Evolutionary conservation across 1,139 yeast species (phyloP), one percentile per base, ranked within the genome.

Genomic region (Geotrichum carabidarum): DNA sequence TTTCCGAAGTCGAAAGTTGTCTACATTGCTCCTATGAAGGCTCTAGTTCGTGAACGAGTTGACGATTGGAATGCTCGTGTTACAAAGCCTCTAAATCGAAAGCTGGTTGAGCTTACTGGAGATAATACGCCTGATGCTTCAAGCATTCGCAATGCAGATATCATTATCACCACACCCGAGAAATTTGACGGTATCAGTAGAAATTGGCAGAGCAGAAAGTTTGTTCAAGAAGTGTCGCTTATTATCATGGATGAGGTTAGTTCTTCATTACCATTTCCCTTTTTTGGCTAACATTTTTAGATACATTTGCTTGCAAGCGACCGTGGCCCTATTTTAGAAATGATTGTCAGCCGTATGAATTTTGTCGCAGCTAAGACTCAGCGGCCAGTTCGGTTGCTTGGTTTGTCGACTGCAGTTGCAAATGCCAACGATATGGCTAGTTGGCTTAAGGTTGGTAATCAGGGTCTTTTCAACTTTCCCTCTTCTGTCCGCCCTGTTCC

Each of bases 1-100:
- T 82, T 78, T 57, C 96, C 96, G 0, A 84, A 83, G 0, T 84
- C 93, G 0, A 91, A 91, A 64, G 78, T 91, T 50, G 96, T 91
- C 8, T 94, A 94, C 68, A 91, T 94, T 72, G 99, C 99, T 0
- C 99, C 99, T 2, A 94, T 94, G 99, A 94, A 94, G 67, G 99
- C 99, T 0, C 79, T 94, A 67, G 99, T 94, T 1, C 78, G 97
- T 59, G 99, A 94, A 72, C 80, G 99, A 69, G 98, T 94, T 11
- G 94, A 86, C 64, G 99, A 94, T 66, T 94, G 99, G 99, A 76
- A 86, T 42, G 77, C 73, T 47, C 76, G 95, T 55, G 79, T 93
- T 27, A 78, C 86, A 12, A 63, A 67, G 48, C 78, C 79, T 14
- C 59, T 64, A 27, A 64, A 65, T 3, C 74, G 76, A 37, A 81